phyloP scores from a whole-genome alignment of 371 early-diverging fungal species.

The Apophysomyces sp. region DNA sequence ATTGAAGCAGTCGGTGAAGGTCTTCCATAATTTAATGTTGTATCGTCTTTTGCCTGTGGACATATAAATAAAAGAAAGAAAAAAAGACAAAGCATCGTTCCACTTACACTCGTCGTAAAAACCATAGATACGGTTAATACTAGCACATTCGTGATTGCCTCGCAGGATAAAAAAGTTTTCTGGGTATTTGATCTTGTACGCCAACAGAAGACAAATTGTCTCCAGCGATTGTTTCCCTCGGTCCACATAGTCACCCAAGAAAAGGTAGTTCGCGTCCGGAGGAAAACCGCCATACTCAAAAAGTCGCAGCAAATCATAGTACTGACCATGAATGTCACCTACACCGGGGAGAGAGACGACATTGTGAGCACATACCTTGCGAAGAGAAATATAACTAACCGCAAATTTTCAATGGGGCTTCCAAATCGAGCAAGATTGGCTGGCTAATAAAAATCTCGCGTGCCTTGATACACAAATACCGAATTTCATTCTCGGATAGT shows the following conservation, averaged over 20 bases:
- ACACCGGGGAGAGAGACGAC: background rate
- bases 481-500: conserved; percentile 83
- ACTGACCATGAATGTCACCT: conserved; percentile 85
- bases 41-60: conserved; percentile 81
- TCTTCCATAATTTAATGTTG: conserved; percentile 96
- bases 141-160: conserved; percentile 95
- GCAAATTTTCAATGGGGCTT: conserved; percentile 96
- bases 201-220: conserved; percentile 71
- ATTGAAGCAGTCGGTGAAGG: conserved; percentile 98
- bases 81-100: background rate
- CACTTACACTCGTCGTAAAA: conserved; percentile 97
- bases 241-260: conserved; percentile 97
- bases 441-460: conserved; percentile 93
- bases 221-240: conserved; percentile 91
- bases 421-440: conserved; percentile 92
- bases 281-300: conserved; percentile 95
- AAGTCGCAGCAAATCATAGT: conserved; percentile 91
- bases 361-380: background rate
- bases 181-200: conserved; percentile 95
- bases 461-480: conserved; percentile 81
- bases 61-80: background rate
- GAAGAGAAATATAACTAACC: conserved; percentile 60
- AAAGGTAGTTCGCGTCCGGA: conserved; percentile 89
- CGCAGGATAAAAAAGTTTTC: conserved; percentile 96
- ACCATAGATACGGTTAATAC: conserved; percentile 97